A percentile compares a stretch with the other conserved stretches of the same genome.
Conservation (phyloP, 2,329 filamentous ascomycete genomes). For the Penicillium expansum region DNA sequence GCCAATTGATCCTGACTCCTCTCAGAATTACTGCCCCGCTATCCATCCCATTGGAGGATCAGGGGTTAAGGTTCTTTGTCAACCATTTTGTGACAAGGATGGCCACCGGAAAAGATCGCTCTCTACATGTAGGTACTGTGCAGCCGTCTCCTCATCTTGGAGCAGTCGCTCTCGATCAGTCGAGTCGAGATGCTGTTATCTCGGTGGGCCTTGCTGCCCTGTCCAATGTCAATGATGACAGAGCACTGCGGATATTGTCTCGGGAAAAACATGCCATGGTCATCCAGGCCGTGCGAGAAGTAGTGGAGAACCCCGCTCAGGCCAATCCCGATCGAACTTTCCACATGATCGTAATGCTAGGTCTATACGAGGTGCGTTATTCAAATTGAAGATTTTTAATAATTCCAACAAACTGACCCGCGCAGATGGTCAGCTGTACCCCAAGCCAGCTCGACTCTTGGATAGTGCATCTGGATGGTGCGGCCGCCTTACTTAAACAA, state of each 20-base stretch:
- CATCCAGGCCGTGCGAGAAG: conserved; percentile 16
- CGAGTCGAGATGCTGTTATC: conserved; percentile 22
- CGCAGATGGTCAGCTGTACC: conserved; percentile 23
- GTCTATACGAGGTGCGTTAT: conserved; percentile 23
- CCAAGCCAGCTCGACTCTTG: conserved; percentile 16
- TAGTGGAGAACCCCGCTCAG: conserved; percentile 16
- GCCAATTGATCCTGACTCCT: not conserved
- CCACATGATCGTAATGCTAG: conserved; percentile 23
- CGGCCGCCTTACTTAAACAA: conserved; percentile 18
- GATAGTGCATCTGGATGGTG: conserved; percentile 24
- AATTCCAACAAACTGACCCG: not conserved
- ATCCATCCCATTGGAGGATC: conserved; percentile 17
- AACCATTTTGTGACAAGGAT: conserved; percentile 19
- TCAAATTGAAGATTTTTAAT: not conserved
- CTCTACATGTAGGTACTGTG: not conserved
- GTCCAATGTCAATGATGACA: conserved; percentile 25
- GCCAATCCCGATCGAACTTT: conserved; percentile 15
- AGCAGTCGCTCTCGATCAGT: conserved; percentile 4
- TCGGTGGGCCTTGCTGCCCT: conserved; percentile 27
- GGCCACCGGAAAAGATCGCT: not conserved
- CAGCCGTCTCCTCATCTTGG: conserved; percentile 5
- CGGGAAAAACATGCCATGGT: conserved; percentile 22
- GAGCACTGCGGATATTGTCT: conserved; percentile 13
- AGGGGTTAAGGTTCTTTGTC: conserved; percentile 25
- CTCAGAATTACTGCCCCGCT: conserved; percentile 8